phyloP scores from a whole-genome alignment of 1,284 basidiomycete genomes.

The Ceratobasidium sp. region DNA sequence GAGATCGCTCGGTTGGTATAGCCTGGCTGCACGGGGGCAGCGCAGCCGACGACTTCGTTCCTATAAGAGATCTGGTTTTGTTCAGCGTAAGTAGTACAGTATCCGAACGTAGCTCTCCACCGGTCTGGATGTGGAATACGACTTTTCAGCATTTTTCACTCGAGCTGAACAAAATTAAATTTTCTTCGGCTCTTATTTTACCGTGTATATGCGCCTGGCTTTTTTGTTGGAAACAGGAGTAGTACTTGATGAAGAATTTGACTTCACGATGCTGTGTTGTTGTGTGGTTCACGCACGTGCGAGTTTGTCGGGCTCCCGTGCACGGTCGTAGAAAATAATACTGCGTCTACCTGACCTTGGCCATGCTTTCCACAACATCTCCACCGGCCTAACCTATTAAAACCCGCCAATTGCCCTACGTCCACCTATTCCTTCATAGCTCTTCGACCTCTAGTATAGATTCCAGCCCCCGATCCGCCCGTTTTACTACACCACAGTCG shows the following conservation, averaged over 20 bases:
- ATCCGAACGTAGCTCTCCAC: too few relatives aligned
- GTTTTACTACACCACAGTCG: not conserved
- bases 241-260: not conserved
- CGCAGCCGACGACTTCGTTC: too few relatives aligned
- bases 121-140: too few relatives aligned
- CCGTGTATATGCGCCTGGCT: not conserved
- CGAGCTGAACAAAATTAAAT: too few relatives aligned
- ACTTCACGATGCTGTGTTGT: constrained; percentile 23
- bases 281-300: constrained; percentile 38
- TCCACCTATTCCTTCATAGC: constrained; percentile 46
- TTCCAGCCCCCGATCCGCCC: not conserved
- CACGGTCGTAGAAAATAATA: constrained; percentile 28
- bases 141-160: too few relatives aligned
- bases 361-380: constrained; percentile 33
- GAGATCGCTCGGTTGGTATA: too few relatives aligned
- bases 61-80: too few relatives aligned
- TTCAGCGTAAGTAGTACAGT: too few relatives aligned
- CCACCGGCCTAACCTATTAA: constrained; percentile 55
- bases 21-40: too few relatives aligned
- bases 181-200: too few relatives aligned
- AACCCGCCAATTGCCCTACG: constrained; percentile 52
- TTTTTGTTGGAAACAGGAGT: not conserved
- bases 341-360: constrained; percentile 25
- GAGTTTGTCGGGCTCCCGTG: constrained; percentile 14
- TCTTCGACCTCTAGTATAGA: not conserved